Evolutionary conservation across 2,329 filamentous ascomycete species (phyloP).

Genomic region (Verticillium alfalfae): DNA sequence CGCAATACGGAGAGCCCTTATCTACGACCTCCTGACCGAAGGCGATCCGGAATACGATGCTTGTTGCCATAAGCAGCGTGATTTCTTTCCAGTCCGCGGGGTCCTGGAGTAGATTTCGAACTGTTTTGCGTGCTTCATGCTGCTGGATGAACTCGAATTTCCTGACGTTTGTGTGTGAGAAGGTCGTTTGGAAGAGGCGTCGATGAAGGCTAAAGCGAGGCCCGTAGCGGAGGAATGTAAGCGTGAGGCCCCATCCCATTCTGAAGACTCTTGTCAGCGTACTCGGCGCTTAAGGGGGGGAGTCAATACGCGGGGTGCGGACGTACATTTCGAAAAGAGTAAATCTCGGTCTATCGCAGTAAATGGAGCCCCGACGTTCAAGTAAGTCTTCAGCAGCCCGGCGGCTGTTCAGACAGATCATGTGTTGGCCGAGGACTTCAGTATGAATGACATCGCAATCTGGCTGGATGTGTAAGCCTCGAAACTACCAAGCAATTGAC

Average conservation of each 20-base stretch:
- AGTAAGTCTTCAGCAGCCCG: constrained; percentile 36
- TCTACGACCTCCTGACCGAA: constrained; percentile 16
- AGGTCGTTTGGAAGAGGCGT: constrained; percentile 35
- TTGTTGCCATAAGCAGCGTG: constrained; percentile 16
- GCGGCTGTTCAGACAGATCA: constrained; percentile 36
- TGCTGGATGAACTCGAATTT: constrained; percentile 26
- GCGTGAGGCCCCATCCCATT: constrained; percentile 40
- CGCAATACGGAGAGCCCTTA: constrained; percentile 17
- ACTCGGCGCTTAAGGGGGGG: too few relatives aligned
- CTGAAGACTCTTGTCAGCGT: neutral
- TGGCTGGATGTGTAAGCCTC: neutral
- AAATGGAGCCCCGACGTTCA: constrained; percentile 37
- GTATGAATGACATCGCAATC: constrained; percentile 24
- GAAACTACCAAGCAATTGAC: neutral
- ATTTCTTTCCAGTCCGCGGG: constrained; percentile 15
- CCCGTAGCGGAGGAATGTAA: constrained; percentile 38
- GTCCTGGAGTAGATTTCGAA: constrained; percentile 14
- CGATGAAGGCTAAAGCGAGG: constrained; percentile 37
- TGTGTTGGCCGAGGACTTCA: constrained; percentile 23
- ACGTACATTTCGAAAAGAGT: constrained; percentile 27
- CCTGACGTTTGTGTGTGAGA: constrained; percentile 29
- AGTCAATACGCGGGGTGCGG: neutral
- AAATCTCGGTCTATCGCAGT: constrained; percentile 38
- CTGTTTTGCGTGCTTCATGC: constrained; percentile 19
- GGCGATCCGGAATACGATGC: constrained; percentile 18